Percentiles rank a stretch among this genome's conserved stretches.
Evolutionary conservation across 805 yeast genomes (phyloP).

Genomic region (Naumovozyma dairenensis): DNA sequence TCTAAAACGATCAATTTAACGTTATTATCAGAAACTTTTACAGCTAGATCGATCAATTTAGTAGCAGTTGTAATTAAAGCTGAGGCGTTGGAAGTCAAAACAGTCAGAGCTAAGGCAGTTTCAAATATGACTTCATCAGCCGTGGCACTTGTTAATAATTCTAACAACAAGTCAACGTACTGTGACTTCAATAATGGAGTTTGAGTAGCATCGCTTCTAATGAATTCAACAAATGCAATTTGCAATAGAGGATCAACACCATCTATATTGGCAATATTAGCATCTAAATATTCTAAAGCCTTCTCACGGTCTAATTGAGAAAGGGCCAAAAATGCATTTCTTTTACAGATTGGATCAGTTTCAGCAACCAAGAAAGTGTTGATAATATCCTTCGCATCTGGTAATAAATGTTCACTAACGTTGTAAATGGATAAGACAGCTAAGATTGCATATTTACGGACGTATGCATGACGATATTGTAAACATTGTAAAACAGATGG

Average conservation of each 20-base stretch:
- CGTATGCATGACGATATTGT: slow-evolving; percentile 96
- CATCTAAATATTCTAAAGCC: slow-evolving; percentile 74
- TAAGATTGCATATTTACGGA: slow-evolving; percentile 91
- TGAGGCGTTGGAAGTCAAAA: slow-evolving; percentile 51
- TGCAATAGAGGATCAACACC: slow-evolving; percentile 76
- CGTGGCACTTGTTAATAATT: slow-evolving; percentile 57
- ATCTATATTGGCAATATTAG: slow-evolving; percentile 49
- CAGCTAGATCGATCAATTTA: slow-evolving; percentile 79
- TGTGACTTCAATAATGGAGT: slow-evolving; percentile 57
- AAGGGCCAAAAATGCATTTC: slow-evolving; percentile 88
- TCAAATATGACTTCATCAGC: slow-evolving; percentile 68
- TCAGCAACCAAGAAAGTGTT: slow-evolving; percentile 66
- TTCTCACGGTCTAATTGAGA: slow-evolving; percentile 75
- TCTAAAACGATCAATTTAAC: slow-evolving; percentile 88
- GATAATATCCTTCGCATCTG: slow-evolving; percentile 89
- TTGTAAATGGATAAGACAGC: slow-evolving; percentile 76
- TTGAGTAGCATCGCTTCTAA: slow-evolving; percentile 65
- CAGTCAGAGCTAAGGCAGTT: slow-evolving; percentile 73
- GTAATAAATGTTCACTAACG: slow-evolving; percentile 78
- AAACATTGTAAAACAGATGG: slow-evolving; percentile 86
- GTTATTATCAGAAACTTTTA: slow-evolving; percentile 89
- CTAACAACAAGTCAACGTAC: slow-evolving; percentile 64
- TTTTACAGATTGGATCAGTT: slow-evolving; percentile 85
- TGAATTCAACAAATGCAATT: slow-evolving; percentile 82
- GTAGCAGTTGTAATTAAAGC: slow-evolving; percentile 71